Percentiles rank a stretch among this genome's conserved stretches.
Evolutionary conservation across 2,329 filamentous ascomycete genomes (phyloP).

Genomic region (Metarhizium album): DNA sequence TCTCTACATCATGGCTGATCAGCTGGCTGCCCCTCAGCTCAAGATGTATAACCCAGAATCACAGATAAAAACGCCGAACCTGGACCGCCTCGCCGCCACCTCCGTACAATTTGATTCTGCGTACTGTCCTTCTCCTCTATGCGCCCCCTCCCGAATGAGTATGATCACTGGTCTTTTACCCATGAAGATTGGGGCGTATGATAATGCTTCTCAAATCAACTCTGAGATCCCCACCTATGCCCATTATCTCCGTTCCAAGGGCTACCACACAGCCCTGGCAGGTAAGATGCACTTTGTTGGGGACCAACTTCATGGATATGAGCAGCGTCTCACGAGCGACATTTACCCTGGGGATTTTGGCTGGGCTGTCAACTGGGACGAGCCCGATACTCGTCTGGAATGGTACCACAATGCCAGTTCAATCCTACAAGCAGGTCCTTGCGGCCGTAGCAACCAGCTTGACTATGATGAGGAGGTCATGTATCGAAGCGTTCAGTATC

Average conservation of each 20-base stretch:
- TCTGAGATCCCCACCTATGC: conserved; percentile 86
- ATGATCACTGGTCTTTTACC: conserved; percentile 89
- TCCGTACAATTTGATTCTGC: conserved; percentile 89
- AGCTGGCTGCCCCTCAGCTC: conserved; percentile 80
- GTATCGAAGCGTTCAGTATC: conserved; percentile 78
- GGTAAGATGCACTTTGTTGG: conserved; percentile 98
- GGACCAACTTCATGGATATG: conserved; percentile 89
- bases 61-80: conserved; percentile 83
- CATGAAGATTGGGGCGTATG: conserved; percentile 83
- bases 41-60: conserved; percentile 86
- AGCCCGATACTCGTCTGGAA: conserved; percentile 73
- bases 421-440: conserved; percentile 79
- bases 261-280: conserved; percentile 82
- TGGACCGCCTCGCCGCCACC: conserved; percentile 69
- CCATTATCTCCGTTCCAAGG: conserved; percentile 74
- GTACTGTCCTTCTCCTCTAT: conserved; percentile 89
- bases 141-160: conserved; percentile 85
- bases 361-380: conserved; percentile 93
- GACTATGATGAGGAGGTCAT: conserved; percentile 96
- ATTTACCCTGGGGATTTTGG: conserved; percentile 93
- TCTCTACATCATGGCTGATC: conserved; percentile 89
- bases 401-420: conserved; percentile 97
- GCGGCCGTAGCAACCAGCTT: conserved; percentile 85
- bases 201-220: conserved; percentile 77
- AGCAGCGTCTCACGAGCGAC: conserved; percentile 84